phyloP scores from a whole-genome alignment of 352 stramenopile species.

The Hyphochytrium catenoides region DNA sequence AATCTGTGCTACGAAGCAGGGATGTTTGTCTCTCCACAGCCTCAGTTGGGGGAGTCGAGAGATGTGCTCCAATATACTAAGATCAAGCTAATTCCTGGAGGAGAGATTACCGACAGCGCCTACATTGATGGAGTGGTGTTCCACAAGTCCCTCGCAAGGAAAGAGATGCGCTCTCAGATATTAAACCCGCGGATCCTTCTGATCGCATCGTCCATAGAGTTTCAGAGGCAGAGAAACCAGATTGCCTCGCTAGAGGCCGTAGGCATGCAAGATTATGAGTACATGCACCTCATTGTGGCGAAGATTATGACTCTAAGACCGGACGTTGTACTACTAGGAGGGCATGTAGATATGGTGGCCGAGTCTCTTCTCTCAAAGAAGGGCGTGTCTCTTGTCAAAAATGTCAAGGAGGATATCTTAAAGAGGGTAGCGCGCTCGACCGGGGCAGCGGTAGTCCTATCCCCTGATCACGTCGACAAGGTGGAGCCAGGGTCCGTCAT shows the following conservation, averaged over 20 bases:
- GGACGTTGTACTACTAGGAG: slow-evolving; percentile 57
- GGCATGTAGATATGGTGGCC: slow-evolving; percentile 50
- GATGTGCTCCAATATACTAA: slow-evolving; percentile 62
- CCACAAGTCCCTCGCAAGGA: slow-evolving; percentile 49
- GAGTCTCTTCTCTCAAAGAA: slow-evolving; percentile 46
- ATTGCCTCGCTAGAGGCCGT: slow-evolving; percentile 56
- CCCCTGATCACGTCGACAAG: slow-evolving; percentile 64
- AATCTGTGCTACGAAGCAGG: slow-evolving; percentile 33
- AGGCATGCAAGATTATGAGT: slow-evolving; percentile 53
- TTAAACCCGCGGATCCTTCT: slow-evolving; percentile 46
- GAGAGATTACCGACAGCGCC: slow-evolving; percentile 43
- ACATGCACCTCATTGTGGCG: slow-evolving; percentile 66
- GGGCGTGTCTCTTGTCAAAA: slow-evolving; percentile 55
- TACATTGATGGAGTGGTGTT: slow-evolving; percentile 66
- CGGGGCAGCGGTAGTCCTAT: slow-evolving; percentile 39
- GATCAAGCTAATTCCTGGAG: slow-evolving; percentile 46
- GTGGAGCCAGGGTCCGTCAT: slow-evolving; percentile 43
- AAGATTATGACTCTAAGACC: slow-evolving; percentile 57
- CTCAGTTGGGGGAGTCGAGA: slow-evolving; percentile 35
- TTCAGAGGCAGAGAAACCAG: slow-evolving; percentile 49
- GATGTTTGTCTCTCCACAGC: slow-evolving; percentile 29
- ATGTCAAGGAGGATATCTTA: slow-evolving; percentile 41
- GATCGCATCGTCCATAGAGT: slow-evolving; percentile 49
- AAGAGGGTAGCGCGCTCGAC: slow-evolving; percentile 47
- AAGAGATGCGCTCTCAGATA: slow-evolving; percentile 52